Conservation (phyloP, 1,284 basidiomycete genomes). For the Anthracocystis setariae region DNA sequence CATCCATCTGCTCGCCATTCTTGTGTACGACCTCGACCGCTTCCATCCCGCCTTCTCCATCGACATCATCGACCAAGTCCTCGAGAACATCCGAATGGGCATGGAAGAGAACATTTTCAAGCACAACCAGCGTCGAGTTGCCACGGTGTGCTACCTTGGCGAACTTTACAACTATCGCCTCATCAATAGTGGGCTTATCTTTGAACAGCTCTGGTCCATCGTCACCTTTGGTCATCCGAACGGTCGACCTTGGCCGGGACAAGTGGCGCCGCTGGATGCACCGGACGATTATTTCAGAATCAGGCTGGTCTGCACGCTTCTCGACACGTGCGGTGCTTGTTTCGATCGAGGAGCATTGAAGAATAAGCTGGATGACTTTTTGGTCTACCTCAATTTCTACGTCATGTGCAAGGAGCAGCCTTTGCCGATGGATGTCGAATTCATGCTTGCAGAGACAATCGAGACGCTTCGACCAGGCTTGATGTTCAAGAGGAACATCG, state of each 20-base stretch:
- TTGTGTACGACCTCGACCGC: slow-evolving; percentile 90
- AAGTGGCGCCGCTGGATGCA: slow-evolving; percentile 81
- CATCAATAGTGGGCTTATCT: slow-evolving; percentile 85
- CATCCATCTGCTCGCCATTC: slow-evolving; percentile 88
- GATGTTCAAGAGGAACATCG: slow-evolving; percentile 76
- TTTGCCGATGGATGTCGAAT: slow-evolving; percentile 95
- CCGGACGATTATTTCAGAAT: slow-evolving; percentile 96
- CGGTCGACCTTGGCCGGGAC: slow-evolving; percentile 84
- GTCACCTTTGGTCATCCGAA: slow-evolving; percentile 97
- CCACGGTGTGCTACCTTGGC: slow-evolving; percentile 91
- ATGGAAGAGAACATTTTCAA: slow-evolving; percentile 91
- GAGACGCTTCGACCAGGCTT: slow-evolving; percentile 71
- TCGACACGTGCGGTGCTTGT: slow-evolving; percentile 97
- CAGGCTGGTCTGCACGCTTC: slow-evolving; percentile 86
- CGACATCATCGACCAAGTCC: slow-evolving; percentile 88
- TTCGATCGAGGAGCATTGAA: slow-evolving; percentile 91
- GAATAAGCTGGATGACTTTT: slow-evolving; percentile 89
- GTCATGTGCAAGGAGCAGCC: slow-evolving; percentile 81
- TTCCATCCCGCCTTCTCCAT: slow-evolving; percentile 90
- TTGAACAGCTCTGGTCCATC: slow-evolving; percentile 92
- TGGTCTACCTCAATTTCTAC: slow-evolving; percentile 94
- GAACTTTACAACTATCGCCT: slow-evolving; percentile 98
- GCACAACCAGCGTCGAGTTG: slow-evolving; percentile 90
- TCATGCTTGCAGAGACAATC: slow-evolving; percentile 92
- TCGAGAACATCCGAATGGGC: slow-evolving; percentile 89